Conservation (phyloP, 2,329 filamentous ascomycete species). For the Verticillium alfalfae region DNA sequence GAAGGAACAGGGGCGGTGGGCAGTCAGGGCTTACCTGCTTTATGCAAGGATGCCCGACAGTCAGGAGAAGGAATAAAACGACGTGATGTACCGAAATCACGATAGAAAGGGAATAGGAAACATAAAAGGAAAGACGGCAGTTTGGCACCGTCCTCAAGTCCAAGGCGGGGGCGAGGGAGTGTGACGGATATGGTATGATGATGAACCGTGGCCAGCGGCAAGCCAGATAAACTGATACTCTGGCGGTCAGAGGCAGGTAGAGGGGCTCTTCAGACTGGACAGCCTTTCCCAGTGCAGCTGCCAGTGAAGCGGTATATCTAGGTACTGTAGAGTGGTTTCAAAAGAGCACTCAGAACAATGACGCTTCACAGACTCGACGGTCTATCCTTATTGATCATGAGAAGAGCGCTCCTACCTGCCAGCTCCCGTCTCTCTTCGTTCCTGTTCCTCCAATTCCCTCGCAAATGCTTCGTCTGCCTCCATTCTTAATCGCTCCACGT, state of each 20-base stretch:
- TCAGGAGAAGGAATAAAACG: too few relatives aligned
- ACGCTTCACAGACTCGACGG: neutral
- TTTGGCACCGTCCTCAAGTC: too few relatives aligned
- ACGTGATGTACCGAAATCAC: too few relatives aligned
- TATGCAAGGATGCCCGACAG: too few relatives aligned
- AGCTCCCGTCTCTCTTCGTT: conserved; percentile 9
- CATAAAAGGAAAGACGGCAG: too few relatives aligned
- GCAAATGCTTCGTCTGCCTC: conserved; percentile 44
- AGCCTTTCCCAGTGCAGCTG: neutral
- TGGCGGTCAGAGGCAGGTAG: neutral
- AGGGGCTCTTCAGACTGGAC: neutral
- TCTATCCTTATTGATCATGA: neutral
- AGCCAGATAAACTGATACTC: too few relatives aligned
- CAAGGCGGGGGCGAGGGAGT: too few relatives aligned
- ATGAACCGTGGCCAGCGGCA: too few relatives aligned
- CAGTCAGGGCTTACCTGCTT: too few relatives aligned
- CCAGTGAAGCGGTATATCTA: neutral
- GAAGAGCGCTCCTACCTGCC: neutral
- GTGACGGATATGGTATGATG: too few relatives aligned
- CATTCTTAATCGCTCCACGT: conserved; percentile 30
- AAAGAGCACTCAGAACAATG: neutral
- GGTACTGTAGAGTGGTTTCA: neutral
- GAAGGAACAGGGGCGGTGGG: neutral
- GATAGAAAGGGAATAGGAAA: too few relatives aligned
- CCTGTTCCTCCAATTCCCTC: conserved; percentile 29